These are phyloP conservation scores for Aspergillus fischeri DNA, from an alignment of 2,329 filamentous ascomycete species.

Conservation along the genomic window DNA sequence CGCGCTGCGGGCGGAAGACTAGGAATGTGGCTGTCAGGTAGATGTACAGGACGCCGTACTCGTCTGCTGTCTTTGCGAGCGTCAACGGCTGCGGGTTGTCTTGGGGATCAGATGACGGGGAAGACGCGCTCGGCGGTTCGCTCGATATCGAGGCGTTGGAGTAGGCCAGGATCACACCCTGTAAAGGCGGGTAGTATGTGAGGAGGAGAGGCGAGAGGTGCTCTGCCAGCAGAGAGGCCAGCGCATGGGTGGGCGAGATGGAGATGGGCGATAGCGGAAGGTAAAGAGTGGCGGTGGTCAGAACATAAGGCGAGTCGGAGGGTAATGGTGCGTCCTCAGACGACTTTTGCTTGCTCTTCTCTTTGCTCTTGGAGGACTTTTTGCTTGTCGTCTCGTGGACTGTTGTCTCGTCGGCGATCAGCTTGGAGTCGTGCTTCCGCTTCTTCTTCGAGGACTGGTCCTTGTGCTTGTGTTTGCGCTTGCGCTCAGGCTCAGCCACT, in stretches of 20 bases:
- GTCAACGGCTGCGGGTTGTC: constrained; percentile 38
- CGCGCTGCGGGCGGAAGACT: constrained; percentile 71
- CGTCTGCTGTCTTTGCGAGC: constrained; percentile 55
- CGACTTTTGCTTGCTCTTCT: constrained; percentile 35
- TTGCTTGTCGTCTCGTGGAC: constrained; percentile 27
- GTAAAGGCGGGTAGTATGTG: constrained; percentile 57
- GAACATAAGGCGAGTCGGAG: constrained; percentile 66
- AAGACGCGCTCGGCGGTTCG: constrained; percentile 37
- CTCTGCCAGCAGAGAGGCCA: constrained; percentile 57
- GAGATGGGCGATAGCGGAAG: constrained; percentile 57
- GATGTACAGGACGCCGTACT: constrained; percentile 80
- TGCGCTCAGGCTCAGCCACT: constrained; percentile 25
- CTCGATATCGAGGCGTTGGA: constrained; percentile 42
- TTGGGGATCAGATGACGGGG: constrained; percentile 22
- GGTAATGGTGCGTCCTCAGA: constrained; percentile 23
- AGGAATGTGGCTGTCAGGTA: constrained; percentile 88
- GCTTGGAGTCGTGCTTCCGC: constrained; percentile 34
- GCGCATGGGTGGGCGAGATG: constrained; percentile 48
- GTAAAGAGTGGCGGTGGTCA: constrained; percentile 73
- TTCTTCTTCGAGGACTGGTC: constrained; percentile 37
- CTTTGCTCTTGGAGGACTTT: constrained; percentile 31
- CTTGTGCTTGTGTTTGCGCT: constrained; percentile 46
- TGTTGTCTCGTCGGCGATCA: constrained; percentile 17
- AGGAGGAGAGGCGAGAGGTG: constrained; percentile 61
- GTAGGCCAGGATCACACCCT: constrained; percentile 56